Conservation (phyloP, 768 basidiomycete species). For the Leccinum olivaceopallidum region DNA sequence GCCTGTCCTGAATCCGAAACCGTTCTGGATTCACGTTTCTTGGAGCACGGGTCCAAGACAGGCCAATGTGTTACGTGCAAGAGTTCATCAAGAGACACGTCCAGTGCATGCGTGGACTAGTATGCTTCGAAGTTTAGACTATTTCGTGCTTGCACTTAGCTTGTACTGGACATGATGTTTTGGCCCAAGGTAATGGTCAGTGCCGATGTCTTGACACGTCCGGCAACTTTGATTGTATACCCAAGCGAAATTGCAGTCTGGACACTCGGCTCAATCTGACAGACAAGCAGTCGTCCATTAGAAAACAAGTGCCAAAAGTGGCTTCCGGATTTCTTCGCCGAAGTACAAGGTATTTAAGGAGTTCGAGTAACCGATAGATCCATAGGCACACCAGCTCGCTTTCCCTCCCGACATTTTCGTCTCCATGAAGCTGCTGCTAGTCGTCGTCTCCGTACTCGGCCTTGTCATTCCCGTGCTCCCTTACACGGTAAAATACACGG, state of each 20-base stretch:
- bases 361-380: background rate
- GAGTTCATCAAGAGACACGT: constrained; percentile 73
- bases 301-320: background rate
- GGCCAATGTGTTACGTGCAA: too few relatives aligned
- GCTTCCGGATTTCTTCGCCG: background rate
- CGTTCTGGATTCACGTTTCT: constrained; percentile 22
- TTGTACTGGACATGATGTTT: too few relatives aligned
- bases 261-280: background rate
- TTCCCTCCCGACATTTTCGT: background rate
- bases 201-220: background rate
- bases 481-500: constrained; percentile 15
- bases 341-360: background rate
- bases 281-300: background rate
- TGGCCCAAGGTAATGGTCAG: background rate
- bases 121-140: constrained; percentile 78
- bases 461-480: constrained; percentile 9
- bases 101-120: constrained; percentile 83
- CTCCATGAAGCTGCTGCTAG: constrained; percentile 13
- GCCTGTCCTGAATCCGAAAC: constrained; percentile 94
- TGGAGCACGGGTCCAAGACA: too few relatives aligned
- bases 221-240: background rate
- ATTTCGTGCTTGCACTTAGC: background rate
- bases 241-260: background rate
- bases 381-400: background rate
- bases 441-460: constrained; percentile 4